Percentiles rank a stretch among this genome's conserved stretches.
phyloP scores from a whole-genome alignment of 139 green algal genomes.

The Gonium pectorale region DNA sequence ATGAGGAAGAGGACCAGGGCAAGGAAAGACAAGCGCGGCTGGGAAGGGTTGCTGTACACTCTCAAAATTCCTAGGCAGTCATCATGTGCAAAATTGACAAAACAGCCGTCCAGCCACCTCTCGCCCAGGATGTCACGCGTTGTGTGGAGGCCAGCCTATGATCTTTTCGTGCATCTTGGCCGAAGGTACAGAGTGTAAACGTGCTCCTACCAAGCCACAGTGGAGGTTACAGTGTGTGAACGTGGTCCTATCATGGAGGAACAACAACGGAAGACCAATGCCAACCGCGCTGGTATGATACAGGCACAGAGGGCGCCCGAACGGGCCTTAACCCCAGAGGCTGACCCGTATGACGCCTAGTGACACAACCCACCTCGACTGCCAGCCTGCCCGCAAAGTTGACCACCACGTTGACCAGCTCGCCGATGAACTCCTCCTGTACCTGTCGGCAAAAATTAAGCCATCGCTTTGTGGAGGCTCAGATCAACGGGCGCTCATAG shows the following conservation, averaged over 20 bases:
- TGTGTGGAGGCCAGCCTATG: background rate
- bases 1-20: background rate
- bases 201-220: background rate
- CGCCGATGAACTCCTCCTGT: constrained; percentile 24
- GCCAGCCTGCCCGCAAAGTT: background rate
- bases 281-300: no score
- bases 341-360: no score
- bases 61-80: no score
- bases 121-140: background rate
- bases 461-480: background rate
- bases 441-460: no score
- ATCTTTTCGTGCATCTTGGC: background rate
- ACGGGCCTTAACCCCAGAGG: no score
- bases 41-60: background rate
- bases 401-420: background rate
- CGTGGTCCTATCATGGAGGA: background rate
- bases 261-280: background rate
- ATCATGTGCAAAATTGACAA: no score
- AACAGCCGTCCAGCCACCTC: background rate
- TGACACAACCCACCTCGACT: background rate
- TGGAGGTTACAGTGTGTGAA: background rate
- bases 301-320: no score
- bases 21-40: background rate
- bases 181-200: background rate
- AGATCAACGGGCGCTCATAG: background rate